Evolutionary conservation across 140 eudicot species (phyloP).

Genomic region (Ambrosia hybrid): DNA sequence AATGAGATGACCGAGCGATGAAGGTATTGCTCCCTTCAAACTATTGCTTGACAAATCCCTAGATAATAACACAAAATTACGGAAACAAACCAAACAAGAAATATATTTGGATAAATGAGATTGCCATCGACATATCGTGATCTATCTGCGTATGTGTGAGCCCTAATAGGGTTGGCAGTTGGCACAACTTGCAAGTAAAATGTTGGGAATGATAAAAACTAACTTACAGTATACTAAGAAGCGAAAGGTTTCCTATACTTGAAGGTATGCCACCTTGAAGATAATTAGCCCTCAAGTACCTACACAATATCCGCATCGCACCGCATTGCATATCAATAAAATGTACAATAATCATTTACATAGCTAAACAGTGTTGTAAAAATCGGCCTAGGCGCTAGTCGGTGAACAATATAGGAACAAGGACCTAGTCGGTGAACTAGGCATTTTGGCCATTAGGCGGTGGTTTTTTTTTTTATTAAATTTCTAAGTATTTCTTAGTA

Average conservation of each 20-base stretch:
- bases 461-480: too few species aligned
- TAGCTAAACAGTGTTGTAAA: background rate
- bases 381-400: too few species aligned
- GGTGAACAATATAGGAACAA: too few species aligned
- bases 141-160: background rate
- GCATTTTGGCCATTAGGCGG: too few species aligned
- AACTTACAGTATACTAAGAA: conserved; percentile 72
- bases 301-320: conserved; percentile 21
- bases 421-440: too few species aligned
- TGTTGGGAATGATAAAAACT: background rate
- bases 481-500: too few species aligned
- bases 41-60: conserved; percentile 93
- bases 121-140: background rate
- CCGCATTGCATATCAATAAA: conserved; percentile 11
- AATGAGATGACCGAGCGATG: conserved; percentile 81
- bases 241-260: conserved; percentile 72
- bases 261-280: conserved; percentile 97
- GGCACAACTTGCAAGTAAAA: background rate
- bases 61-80: conserved; percentile 2
- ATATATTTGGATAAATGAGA: background rate
- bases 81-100: background rate
- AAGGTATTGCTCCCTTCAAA: conserved; percentile 83
- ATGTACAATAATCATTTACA: background rate
- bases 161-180: background rate
- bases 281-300: conserved; percentile 88